phyloP scores from a whole-genome alignment of 1,139 yeast genomes.

The Nakaseomyces bracarensis region DNA sequence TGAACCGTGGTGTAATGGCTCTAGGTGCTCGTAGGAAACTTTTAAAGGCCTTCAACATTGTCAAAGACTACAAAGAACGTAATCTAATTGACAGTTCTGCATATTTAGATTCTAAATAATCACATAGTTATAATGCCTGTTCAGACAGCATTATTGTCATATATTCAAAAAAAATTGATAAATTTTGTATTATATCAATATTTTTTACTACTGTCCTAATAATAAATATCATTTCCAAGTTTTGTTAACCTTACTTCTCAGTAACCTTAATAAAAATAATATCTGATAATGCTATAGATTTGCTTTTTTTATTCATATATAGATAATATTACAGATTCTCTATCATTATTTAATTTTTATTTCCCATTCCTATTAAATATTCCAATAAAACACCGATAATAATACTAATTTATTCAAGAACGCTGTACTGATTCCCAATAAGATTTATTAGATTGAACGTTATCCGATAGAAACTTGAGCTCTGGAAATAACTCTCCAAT shows the following conservation, averaged over 20 bases:
- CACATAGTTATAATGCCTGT: conserved; percentile 4
- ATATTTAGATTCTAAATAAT: conserved; percentile 10
- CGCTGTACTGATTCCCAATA: conserved; percentile 33
- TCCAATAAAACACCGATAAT: background rate
- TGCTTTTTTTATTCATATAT: too few species aligned
- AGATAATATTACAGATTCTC: too few species aligned
- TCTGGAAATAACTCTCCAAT: conserved; percentile 52
- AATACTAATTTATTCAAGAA: background rate
- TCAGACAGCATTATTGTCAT: conserved; percentile 4
- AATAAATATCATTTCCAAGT: background rate
- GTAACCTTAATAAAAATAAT: too few species aligned
- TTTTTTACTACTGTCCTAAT: background rate
- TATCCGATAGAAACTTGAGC: conserved; percentile 41
- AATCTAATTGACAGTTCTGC: conserved; percentile 31
- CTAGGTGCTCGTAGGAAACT: conserved; percentile 91
- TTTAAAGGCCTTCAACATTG: conserved; percentile 82
- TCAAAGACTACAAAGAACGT: conserved; percentile 41
- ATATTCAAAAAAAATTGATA: conserved; percentile 2
- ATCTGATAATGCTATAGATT: too few species aligned
- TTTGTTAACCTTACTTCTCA: too few species aligned
- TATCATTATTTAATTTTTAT: background rate
- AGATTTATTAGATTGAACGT: conserved; percentile 34
- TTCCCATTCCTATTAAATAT: conserved; percentile 8
- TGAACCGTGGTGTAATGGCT: conserved; percentile 78
- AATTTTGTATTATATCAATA: conserved; percentile 1